Evolutionary conservation across 345 rosid species (phyloP).

Genomic region (Arabis alpina): DNA sequence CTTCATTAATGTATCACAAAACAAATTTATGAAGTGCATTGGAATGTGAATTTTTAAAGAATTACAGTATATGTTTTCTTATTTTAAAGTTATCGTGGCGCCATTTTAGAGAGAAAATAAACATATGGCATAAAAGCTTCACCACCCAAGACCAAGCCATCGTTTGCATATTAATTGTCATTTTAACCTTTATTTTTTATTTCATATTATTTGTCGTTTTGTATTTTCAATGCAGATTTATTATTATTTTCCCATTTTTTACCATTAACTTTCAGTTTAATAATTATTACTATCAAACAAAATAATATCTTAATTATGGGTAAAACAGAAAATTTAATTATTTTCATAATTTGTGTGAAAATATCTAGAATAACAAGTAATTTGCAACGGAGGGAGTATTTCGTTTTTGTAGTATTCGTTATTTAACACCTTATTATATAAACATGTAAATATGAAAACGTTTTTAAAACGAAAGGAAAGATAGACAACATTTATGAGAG

Average conservation of each 20-base stretch:
- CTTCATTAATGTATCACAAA: constrained; percentile 12
- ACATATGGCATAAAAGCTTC: constrained; percentile 34
- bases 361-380: too few species aligned
- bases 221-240: too few species aligned
- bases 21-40: not conserved
- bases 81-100: constrained; percentile 29
- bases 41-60: constrained; percentile 13
- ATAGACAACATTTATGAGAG: constrained; percentile 27
- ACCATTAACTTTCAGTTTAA: too few species aligned
- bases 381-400: not conserved
- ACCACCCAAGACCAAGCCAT: constrained; percentile 13
- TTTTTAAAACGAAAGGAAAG: too few species aligned
- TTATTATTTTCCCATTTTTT: too few species aligned
- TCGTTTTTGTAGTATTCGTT: not conserved
- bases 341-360: too few species aligned
- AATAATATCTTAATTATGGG: too few species aligned
- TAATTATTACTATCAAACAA: too few species aligned
- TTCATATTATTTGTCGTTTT: too few species aligned
- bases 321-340: too few species aligned
- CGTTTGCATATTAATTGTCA: not conserved
- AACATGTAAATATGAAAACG: constrained; percentile 6
- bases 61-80: not conserved
- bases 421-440: not conserved
- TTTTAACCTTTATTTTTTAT: too few species aligned
- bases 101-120: not conserved